A percentile compares a stretch with the other conserved stretches of the same genome.
Evolutionary conservation across 2,329 filamentous ascomycete genomes (phyloP).

Genomic region (Fusarium albidum): DNA sequence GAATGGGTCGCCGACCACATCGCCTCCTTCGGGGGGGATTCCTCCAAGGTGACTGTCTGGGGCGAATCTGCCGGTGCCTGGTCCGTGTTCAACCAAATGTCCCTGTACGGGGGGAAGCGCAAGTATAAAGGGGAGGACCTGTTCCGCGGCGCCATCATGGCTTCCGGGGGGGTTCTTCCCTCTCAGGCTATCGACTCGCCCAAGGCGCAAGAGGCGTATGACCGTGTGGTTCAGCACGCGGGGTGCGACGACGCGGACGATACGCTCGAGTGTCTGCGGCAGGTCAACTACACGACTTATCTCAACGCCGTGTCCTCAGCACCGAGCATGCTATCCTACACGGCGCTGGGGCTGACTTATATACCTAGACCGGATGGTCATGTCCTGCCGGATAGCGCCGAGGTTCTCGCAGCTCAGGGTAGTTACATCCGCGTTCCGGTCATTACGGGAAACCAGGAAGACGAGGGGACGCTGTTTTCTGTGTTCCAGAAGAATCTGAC

Average conservation of each 20-base stretch:
- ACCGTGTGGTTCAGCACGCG: conserved; percentile 58
- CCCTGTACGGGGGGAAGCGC: conserved; percentile 67
- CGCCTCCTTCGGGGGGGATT: conserved; percentile 71
- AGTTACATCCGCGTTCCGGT: conserved; percentile 67
- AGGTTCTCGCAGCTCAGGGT: conserved; percentile 55
- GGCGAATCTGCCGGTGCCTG: conserved; percentile 68
- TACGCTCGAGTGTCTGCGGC: conserved; percentile 63
- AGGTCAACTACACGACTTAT: conserved; percentile 57
- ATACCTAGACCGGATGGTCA: conserved; percentile 68
- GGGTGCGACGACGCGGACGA: conserved; percentile 62
- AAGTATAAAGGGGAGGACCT: conserved; percentile 62
- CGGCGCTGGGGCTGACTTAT: conserved; percentile 67
- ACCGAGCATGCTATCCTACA: conserved; percentile 63
- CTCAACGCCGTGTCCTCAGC: conserved; percentile 67
- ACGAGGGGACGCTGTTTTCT: conserved; percentile 71
- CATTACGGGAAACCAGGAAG: conserved; percentile 71
- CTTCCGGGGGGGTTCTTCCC: conserved; percentile 61
- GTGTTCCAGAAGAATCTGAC: conserved; percentile 66
- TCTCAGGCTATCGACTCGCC: conserved; percentile 60
- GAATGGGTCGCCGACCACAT: conserved; percentile 73
- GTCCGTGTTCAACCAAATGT: conserved; percentile 69
- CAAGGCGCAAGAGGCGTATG: conserved; percentile 64
- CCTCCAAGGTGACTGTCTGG: conserved; percentile 70
- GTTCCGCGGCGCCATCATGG: conserved; percentile 73
- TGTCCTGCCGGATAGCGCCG: conserved; percentile 61